Percentiles rank a stretch among this genome's conserved stretches.
These are phyloP conservation scores for Pseudocercospora fuligena DNA, from an alignment of 2,329 filamentous ascomycete species.

Conservation along the genomic window DNA sequence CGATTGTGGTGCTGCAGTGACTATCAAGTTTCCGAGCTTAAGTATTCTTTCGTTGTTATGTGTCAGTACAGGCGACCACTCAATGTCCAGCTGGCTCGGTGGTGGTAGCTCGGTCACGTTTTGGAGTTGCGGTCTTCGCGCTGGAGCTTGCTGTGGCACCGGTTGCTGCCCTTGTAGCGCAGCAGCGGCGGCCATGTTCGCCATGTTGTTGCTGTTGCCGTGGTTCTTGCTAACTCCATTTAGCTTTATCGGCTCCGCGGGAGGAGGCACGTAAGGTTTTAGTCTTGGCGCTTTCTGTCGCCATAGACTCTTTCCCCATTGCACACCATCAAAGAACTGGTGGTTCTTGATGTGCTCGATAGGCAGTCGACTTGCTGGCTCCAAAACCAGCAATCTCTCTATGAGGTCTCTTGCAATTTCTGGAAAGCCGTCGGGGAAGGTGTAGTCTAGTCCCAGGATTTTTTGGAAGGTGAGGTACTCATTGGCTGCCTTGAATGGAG, in stretches of 20 bases:
- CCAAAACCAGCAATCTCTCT: conserved; percentile 85
- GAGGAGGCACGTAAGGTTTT: conserved; percentile 78
- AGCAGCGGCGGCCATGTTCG: conserved; percentile 32
- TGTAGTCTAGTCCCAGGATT: conserved; percentile 91
- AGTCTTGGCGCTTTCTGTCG: conserved; percentile 85
- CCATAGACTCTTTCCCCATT: conserved; percentile 85
- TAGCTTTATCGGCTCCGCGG: conserved; percentile 37
- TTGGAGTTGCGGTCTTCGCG: conserved; percentile 66
- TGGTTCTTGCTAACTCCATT: conserved; percentile 34
- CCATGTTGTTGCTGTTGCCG: conserved; percentile 29
- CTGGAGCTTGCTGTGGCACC: conserved; percentile 14
- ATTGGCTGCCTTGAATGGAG: conserved; percentile 93
- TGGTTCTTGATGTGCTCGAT: conserved; percentile 98
- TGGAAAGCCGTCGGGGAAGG: conserved; percentile 89
- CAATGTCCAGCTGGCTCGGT: conserved; percentile 95
- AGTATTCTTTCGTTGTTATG: conserved; percentile 90
- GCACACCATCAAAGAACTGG: conserved; percentile 87
- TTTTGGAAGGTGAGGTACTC: conserved; percentile 99
- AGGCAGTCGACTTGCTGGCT: conserved; percentile 80
- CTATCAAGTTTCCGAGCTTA: conserved; percentile 88
- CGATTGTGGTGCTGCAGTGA: conserved; percentile 76
- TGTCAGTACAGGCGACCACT: conserved; percentile 96
- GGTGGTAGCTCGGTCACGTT: conserved; percentile 95
- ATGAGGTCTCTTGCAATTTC: conserved; percentile 84
- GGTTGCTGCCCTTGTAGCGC: conserved; percentile 11